phyloP scores from a whole-genome alignment of 176 grass and related monocot genomes.

The Triticum urartu region DNA sequence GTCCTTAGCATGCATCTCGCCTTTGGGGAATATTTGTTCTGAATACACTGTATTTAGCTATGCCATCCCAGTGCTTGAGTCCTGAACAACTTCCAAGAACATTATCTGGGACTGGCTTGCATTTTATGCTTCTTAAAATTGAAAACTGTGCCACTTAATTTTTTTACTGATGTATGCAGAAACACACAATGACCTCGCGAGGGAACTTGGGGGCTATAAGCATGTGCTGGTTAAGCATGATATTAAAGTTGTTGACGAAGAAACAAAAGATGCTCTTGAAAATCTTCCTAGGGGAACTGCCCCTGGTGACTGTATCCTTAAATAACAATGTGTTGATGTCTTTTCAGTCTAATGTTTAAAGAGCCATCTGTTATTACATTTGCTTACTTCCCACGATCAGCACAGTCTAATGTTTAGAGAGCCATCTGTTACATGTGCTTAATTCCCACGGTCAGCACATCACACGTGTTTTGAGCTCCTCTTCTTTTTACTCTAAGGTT shows the following conservation, averaged over 20 bases:
- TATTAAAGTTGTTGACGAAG: slow-evolving; percentile 74
- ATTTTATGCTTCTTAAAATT: slow-evolving; percentile 8
- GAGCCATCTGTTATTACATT: background rate
- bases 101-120: background rate
- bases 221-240: slow-evolving; percentile 62
- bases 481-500: background rate
- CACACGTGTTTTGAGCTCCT: background rate
- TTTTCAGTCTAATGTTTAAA: background rate
- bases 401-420: background rate
- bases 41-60: background rate
- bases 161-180: slow-evolving; percentile 35
- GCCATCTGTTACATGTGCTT: background rate
- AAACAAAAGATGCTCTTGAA: slow-evolving; percentile 43
- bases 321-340: background rate
- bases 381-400: background rate
- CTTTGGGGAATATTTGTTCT: background rate
- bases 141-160: background rate
- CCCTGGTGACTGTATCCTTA: slow-evolving; percentile 85
- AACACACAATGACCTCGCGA: slow-evolving; percentile 76
- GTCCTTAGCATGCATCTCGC: background rate
- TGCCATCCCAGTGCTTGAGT: background rate
- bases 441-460: background rate
- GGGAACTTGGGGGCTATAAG: slow-evolving; percentile 86
- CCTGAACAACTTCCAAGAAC: background rate
- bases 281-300: slow-evolving; percentile 66